A percentile compares a stretch with the other conserved stretches of the same genome.
Evolutionary conservation across 2,329 filamentous ascomycete genomes (phyloP).

Genomic region (Fusarium goolgardi): DNA sequence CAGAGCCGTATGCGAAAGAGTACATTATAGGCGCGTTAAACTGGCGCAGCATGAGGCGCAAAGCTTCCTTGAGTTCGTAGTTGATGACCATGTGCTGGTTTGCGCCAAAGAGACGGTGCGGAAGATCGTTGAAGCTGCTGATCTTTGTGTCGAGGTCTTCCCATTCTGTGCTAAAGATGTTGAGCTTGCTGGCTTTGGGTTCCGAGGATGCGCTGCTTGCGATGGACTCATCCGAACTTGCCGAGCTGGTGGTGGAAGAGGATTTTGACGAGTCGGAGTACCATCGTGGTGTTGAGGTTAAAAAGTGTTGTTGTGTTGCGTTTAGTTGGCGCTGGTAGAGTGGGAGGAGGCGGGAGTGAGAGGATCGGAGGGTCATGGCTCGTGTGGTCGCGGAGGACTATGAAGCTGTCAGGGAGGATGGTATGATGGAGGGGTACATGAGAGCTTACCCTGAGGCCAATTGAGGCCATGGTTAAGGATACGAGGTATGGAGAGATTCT

Average conservation of each 20-base stretch:
- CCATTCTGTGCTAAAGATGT: conserved; percentile 57
- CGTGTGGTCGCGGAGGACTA: conserved; percentile 39
- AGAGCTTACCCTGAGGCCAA: conserved; percentile 44
- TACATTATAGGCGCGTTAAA: conserved; percentile 95
- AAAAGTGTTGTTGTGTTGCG: conserved; percentile 8
- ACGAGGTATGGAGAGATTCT: background rate
- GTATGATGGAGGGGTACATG: background rate
- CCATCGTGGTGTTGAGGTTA: conserved; percentile 32
- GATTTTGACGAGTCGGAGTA: conserved; percentile 36
- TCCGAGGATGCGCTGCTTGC: conserved; percentile 35
- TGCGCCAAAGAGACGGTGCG: conserved; percentile 77
- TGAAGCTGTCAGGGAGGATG: conserved; percentile 20
- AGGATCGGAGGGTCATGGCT: conserved; percentile 38
- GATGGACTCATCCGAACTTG: conserved; percentile 23
- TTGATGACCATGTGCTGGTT: conserved; percentile 98
- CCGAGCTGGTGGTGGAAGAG: conserved; percentile 8
- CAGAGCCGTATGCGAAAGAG: conserved; percentile 96
- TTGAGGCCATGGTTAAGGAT: conserved; percentile 34
- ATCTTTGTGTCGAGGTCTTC: conserved; percentile 58
- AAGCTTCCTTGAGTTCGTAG: conserved; percentile 90
- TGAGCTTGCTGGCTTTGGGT: conserved; percentile 49
- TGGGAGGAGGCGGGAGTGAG: conserved; percentile 23
- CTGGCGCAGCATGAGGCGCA: conserved; percentile 88
- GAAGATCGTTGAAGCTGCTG: conserved; percentile 58
- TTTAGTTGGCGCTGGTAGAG: conserved; percentile 17